These are phyloP conservation scores for Pyrenophora tritici-repentis DNA, from an alignment of 2,329 filamentous ascomycete species.

Conservation along the genomic window DNA sequence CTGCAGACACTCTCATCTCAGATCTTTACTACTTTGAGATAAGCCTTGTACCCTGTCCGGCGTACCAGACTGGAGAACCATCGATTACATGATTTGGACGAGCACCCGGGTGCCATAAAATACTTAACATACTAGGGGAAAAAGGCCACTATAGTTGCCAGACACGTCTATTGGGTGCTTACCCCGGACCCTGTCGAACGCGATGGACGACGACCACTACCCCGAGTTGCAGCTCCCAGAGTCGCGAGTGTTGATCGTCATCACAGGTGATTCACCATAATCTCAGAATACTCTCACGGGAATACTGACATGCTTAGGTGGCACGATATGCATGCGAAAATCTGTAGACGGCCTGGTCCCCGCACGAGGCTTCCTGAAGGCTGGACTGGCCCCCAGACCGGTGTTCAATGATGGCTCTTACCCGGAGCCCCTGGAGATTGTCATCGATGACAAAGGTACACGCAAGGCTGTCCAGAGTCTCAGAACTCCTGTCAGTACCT, in stretches of 20 bases:
- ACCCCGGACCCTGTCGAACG: neutral
- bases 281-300: neutral
- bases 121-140: too few relatives aligned
- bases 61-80: too few relatives aligned
- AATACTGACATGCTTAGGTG: conserved; percentile 49
- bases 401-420: conserved; percentile 81
- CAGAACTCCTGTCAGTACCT: conserved; percentile 78
- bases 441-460: conserved; percentile 56
- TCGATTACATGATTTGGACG: too few relatives aligned
- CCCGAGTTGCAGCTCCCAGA: conserved; percentile 60
- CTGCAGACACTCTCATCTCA: too few relatives aligned
- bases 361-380: conserved; percentile 72
- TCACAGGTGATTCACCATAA: conserved; percentile 65
- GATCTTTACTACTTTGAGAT: too few relatives aligned
- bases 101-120: too few relatives aligned
- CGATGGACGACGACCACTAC: conserved; percentile 21
- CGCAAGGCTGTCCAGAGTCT: conserved; percentile 67
- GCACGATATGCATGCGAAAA: conserved; percentile 88
- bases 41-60: too few relatives aligned
- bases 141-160: too few relatives aligned
- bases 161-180: too few relatives aligned
- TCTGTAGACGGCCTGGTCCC: conserved; percentile 81
- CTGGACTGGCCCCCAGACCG: conserved; percentile 78
- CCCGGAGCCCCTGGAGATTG: conserved; percentile 60
- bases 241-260: conserved; percentile 84